Percentiles rank a stretch among this genome's conserved stretches.
These are phyloP conservation scores for Penicillium manginii DNA, from an alignment of 495 filamentous ascomycete genomes.

Conservation along the genomic window DNA sequence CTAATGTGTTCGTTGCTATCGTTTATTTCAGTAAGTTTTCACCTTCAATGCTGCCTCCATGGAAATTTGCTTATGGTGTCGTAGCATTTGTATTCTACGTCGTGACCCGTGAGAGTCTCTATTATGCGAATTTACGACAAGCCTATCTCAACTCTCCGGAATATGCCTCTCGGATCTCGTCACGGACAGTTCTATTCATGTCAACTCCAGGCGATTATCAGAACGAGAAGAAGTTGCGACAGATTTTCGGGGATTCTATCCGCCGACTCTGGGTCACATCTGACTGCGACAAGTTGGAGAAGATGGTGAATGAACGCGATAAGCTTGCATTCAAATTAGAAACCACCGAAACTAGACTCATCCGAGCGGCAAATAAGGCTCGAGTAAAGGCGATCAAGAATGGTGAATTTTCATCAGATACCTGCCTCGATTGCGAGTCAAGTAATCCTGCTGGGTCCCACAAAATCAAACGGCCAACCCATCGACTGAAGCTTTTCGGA, in stretches of 20 bases:
- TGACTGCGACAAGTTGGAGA: constrained; percentile 57
- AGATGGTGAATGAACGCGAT: constrained; percentile 63
- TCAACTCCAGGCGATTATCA: constrained; percentile 65
- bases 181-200: constrained; percentile 71
- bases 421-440: constrained; percentile 44
- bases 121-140: constrained; percentile 70
- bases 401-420: constrained; percentile 27
- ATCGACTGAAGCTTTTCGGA: constrained; percentile 56
- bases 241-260: constrained; percentile 63
- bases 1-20: constrained; percentile 60
- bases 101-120: constrained; percentile 67
- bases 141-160: constrained; percentile 71
- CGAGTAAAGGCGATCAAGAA: constrained; percentile 50
- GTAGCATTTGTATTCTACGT: constrained; percentile 67
- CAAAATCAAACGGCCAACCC: constrained; percentile 57
- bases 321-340: constrained; percentile 64
- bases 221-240: constrained; percentile 57
- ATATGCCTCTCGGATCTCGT: constrained; percentile 67
- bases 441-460: constrained; percentile 50
- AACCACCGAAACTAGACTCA: constrained; percentile 66
- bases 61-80: constrained; percentile 11
- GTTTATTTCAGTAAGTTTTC: constrained; percentile 56
- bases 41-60: neutral
- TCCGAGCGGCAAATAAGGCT: constrained; percentile 59
- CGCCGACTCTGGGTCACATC: constrained; percentile 65